Base-by-base conservation (phyloP, 306 rosid genomes). In the Vigna reflexopilosa region DNA sequence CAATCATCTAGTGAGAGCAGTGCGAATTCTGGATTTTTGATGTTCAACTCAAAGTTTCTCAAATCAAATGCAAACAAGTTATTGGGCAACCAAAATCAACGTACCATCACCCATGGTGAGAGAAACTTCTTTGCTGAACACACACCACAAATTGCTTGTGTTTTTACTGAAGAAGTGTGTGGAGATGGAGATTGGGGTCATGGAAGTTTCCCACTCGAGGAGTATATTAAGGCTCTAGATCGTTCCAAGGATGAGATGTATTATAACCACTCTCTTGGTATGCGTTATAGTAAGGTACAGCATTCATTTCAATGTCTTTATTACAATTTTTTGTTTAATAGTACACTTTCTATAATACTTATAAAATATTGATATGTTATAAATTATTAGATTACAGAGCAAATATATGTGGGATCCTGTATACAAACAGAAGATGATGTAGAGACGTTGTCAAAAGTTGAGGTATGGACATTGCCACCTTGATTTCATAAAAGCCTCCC, bases 131-230 rank as follows among this genome's bases (percentile, higher is more conserved):
- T 82, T 14, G 58, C 80, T 13, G 85, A 85, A 54, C 88, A 83
- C 12, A 55, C 84, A 32, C 52, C 85, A 78, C 88, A 85, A 71
- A 81, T 93, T 76, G 91, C 86, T 71, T 83, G 90, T 74, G 79
- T 91, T 70, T 87, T 92, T 71, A 67, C 88, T 11, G 98, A 89
- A 82, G 95, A 90, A 77, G 97, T 86, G 40, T 72, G 89, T 74
- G 92, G 93, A 75, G 95, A 90, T 75, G 97, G 93, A 70, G 95
- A 92, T 36, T 92, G 98, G 98, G 90, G 85, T 85, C 87, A 92
- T 45, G 98, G 98, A 68, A 89, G 88, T 81, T 94, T 94, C 81
- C 98, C 95, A 3, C 84, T 94, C 10, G 97, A 94, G 75, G 97
- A 92, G 72, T 92, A 90, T 80, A 77, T 89, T 70, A 81, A 87